These are phyloP conservation scores for Alternaria rosae DNA, from an alignment of 2,329 filamentous ascomycete genomes.

Conservation along the genomic window DNA sequence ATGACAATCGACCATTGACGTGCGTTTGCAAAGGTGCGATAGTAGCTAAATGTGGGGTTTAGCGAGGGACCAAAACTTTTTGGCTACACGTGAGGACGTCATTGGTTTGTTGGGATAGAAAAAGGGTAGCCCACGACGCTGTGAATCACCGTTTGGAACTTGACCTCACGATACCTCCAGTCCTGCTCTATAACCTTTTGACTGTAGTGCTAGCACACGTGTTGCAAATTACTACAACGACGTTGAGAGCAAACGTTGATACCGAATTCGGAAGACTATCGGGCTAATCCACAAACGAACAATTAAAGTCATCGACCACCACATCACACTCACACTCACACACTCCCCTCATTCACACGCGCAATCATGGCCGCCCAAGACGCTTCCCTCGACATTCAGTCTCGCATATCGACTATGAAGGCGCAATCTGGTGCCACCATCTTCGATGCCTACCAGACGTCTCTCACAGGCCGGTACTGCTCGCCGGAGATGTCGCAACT, in stretches of 20 bases:
- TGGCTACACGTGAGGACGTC: conserved; percentile 31
- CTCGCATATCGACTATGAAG: conserved; percentile 32
- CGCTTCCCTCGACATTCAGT: conserved; percentile 31
- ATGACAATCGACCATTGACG: conserved; percentile 15
- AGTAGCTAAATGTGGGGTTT: conserved; percentile 33
- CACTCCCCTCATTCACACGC: background rate
- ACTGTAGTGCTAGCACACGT: background rate
- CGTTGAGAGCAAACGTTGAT: background rate
- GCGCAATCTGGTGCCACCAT: conserved; percentile 26
- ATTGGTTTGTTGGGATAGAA: conserved; percentile 20
- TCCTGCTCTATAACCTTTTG: background rate
- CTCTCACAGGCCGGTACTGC: conserved; percentile 66
- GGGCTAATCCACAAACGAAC: conserved; percentile 7
- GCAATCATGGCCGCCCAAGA: conserved; percentile 26
- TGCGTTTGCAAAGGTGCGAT: conserved; percentile 25
- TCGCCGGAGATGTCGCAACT: conserved; percentile 66
- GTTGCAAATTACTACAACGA: background rate
- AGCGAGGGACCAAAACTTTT: conserved; percentile 34
- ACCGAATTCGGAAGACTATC: conserved; percentile 14
- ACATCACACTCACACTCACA: background rate
- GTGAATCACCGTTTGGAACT: background rate
- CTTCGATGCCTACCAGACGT: conserved; percentile 39
- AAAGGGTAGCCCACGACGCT: conserved; percentile 20
- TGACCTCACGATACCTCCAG: background rate
- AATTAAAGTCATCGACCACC: background rate